Conservation (phyloP, 768 basidiomycete genomes). For the Cystofilobasidium capitatum region DNA sequence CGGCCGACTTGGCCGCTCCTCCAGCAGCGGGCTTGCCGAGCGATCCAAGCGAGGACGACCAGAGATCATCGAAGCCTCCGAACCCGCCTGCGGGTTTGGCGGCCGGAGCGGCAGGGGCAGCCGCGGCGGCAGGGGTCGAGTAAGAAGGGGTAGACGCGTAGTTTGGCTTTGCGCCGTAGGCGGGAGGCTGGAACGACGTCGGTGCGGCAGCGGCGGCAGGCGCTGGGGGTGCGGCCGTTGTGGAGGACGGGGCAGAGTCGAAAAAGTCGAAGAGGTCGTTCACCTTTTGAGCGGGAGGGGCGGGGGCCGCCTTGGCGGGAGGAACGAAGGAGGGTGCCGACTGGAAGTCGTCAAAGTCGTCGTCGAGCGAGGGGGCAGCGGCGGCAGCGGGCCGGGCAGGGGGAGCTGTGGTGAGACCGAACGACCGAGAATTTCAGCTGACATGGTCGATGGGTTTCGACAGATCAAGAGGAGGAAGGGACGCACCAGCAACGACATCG, state of each 20-base stretch:
- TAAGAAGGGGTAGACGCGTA: conserved; percentile 18
- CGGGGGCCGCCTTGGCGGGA: conserved; percentile 5
- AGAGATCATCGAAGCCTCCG: conserved; percentile 24
- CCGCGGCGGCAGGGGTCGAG: background rate
- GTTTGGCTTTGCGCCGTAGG: conserved; percentile 13
- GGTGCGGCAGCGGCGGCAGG: background rate
- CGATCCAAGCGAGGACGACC: conserved; percentile 29
- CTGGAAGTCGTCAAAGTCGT: conserved; percentile 81
- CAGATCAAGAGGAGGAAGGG: background rate
- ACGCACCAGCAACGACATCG: background rate
- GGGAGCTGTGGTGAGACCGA: conserved; percentile 32
- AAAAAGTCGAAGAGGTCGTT: conserved; percentile 39
- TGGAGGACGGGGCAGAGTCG: conserved; percentile 13
- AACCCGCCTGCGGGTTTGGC: conserved; percentile 5
- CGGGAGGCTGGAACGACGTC: conserved; percentile 8
- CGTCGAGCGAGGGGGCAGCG: conserved; percentile 44
- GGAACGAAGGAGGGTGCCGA: conserved; percentile 48
- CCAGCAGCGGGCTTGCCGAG: conserved; percentile 25
- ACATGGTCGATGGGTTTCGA: background rate
- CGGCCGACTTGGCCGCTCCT: conserved; percentile 41
- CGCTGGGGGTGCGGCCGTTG: background rate
- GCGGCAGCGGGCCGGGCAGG: conserved; percentile 36
- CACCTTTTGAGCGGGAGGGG: conserved; percentile 33
- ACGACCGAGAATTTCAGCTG: background rate
- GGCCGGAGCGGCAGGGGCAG: conserved; percentile 4